A percentile compares a stretch with the other conserved stretches of the same genome.
phyloP scores from a whole-genome alignment of 768 basidiomycete genomes.

The Coprinellus aureogranulatus region DNA sequence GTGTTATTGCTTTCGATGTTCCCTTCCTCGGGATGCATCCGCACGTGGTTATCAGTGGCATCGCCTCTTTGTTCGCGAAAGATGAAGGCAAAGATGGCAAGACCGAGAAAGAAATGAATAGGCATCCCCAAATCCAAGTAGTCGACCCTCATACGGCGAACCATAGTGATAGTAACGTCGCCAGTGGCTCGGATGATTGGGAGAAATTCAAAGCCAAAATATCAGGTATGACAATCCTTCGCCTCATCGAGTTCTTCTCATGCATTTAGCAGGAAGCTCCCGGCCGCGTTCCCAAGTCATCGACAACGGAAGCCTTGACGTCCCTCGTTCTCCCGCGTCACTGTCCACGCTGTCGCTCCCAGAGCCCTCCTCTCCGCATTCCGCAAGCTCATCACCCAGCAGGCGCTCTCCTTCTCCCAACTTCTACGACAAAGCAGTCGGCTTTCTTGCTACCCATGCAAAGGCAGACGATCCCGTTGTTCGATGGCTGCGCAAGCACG shows the following conservation, averaged over 20 bases:
- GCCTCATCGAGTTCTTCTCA: no score
- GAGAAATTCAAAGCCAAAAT: slow-evolving; percentile 38
- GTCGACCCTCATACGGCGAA: slow-evolving; percentile 42
- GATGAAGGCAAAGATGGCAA: slow-evolving; percentile 24
- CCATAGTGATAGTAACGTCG: no score
- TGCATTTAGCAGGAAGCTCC: background rate
- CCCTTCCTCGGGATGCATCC: slow-evolving; percentile 64
- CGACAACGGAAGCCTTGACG: background rate
- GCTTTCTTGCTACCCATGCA: slow-evolving; percentile 38
- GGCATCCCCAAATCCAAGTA: slow-evolving; percentile 39
- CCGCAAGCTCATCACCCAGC: slow-evolving; percentile 8
- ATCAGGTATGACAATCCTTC: background rate
- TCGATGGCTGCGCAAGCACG: slow-evolving; percentile 52
- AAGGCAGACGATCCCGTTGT: slow-evolving; percentile 38
- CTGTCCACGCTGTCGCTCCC: slow-evolving; percentile 4
- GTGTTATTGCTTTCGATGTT: slow-evolving; percentile 56
- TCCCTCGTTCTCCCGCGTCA: background rate
- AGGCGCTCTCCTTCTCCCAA: slow-evolving; percentile 19
- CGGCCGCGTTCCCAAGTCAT: slow-evolving; percentile 2
- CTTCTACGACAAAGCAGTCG: slow-evolving; percentile 35
- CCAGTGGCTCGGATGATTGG: no score
- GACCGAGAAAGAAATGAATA: slow-evolving; percentile 43
- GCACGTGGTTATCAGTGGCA: slow-evolving; percentile 55
- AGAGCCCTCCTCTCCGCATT: slow-evolving; percentile 10
- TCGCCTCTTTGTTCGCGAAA: slow-evolving; percentile 52